Conservation (phyloP, 176 grass and related monocot species). For the Bolboschoenus planiculmis region DNA sequence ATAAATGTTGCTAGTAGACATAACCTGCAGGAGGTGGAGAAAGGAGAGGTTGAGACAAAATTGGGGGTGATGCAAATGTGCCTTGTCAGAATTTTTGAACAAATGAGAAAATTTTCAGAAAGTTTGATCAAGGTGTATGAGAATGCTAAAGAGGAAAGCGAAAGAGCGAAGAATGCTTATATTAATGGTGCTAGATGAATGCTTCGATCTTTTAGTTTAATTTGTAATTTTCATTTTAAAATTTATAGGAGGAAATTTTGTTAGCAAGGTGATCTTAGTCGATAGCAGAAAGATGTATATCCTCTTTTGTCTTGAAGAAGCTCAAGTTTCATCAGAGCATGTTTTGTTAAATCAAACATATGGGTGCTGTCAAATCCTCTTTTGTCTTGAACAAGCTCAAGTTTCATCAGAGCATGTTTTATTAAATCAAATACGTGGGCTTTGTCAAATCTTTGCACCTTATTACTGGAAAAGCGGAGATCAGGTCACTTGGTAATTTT, state of each 20-base stretch:
- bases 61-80: slow-evolving; percentile 33
- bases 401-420: background rate
- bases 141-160: slow-evolving; percentile 40
- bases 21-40: slow-evolving; percentile 10
- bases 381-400: background rate
- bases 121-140: slow-evolving; percentile 42
- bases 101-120: slow-evolving; percentile 39
- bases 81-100: slow-evolving; percentile 42
- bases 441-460: background rate
- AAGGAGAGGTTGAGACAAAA: slow-evolving; percentile 11
- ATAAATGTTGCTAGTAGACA: slow-evolving; percentile 35
- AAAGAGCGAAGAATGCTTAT: slow-evolving; percentile 39
- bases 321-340: background rate
- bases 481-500: background rate
- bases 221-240: background rate
- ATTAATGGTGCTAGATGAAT: slow-evolving; percentile 1
- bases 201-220: background rate
- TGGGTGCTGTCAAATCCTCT: background rate
- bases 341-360: background rate
- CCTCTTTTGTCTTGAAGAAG: background rate
- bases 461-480: background rate
- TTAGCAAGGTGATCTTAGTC: background rate
- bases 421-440: background rate
- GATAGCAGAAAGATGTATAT: slow-evolving; percentile 4
- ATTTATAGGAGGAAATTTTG: slow-evolving; percentile 12